Conservation (phyloP, 345 rosid species). For the Turritis glabra region DNA sequence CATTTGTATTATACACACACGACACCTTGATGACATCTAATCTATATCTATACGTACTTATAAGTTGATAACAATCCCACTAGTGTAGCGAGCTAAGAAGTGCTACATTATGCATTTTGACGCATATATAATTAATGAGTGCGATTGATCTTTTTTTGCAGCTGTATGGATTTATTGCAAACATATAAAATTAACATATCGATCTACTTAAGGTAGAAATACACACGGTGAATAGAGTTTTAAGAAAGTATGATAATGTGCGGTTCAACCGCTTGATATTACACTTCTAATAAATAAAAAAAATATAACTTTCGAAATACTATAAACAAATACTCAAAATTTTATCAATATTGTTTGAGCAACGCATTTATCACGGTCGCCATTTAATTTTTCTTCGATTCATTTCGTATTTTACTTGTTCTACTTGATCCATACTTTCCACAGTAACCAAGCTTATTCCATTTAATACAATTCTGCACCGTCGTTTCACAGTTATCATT, state of each 20-base stretch:
- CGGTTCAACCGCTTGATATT: not conserved
- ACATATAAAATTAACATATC: not conserved
- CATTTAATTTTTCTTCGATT: too few species aligned
- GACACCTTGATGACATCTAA: constrained; percentile 7
- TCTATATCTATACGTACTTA: not conserved
- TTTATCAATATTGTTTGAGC: too few species aligned
- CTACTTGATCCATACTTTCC: too few species aligned
- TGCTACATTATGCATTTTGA: constrained; percentile 4
- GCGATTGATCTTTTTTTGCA: not conserved
- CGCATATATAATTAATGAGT: not conserved
- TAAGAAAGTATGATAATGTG: not conserved
- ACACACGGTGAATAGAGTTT: not conserved
- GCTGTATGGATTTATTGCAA: not conserved
- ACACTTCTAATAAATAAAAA: too few species aligned
- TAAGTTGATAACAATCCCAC: not conserved
- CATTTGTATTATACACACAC: not conserved
- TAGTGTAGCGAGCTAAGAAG: not conserved
- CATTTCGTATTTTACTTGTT: too few species aligned
- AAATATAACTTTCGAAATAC: too few species aligned
- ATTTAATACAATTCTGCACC: not conserved
- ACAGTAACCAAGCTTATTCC: too few species aligned
- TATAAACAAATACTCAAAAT: too few species aligned
- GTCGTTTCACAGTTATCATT: not conserved
- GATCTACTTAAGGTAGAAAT: not conserved
- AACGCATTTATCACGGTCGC: too few species aligned